Evolutionary conservation across 805 yeast genomes (phyloP), one percentile per base, ranked within the genome.

Genomic region (Kazachstania psychrophila): DNA sequence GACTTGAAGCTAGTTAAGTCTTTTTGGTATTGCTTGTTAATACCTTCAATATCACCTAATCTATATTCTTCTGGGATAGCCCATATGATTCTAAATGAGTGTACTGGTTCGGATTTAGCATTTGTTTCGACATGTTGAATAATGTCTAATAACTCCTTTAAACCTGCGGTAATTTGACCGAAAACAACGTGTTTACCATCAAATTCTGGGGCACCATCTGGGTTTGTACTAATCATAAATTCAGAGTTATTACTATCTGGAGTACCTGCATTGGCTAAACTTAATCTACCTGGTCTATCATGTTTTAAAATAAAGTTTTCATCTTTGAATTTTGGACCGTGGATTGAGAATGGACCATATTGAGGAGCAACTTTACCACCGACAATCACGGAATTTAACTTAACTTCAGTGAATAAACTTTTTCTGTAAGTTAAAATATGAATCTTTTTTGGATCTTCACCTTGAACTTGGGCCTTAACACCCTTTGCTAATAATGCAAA

Each of bases 331-430:
- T 67, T 69, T 39, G 66, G 66, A 23, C 95, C 95, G 60, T 77
- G 84, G 50, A 86, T 80, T 14, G 94, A 80, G 49, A 68, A 68
- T 11, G 96, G 94, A 18, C 94, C 95, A 37, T 73, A 68, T 12
- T 89, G 88, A 23, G 70, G 72, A 44, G 80, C 77, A 57, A 79
- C 80, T 61, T 84, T 92, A 45, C 96, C 96, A 42, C 95, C 94
- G 63, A 85, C 94, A 47, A 87, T 72, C 80, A 85, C 78, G 58
- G 80, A 81, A 36, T 71, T 69, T 33, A 74, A 68, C 44, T 82
- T 78, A 34, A 86, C 75, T 42, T 89, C 70, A 62, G 82, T 92
- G 71, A 86, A 81, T 14, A 66, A 60, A 5, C 85, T 72, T 43
- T 69, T 70, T 48, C 68, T 64, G 65, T 79, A 84, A 3, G 72